These are phyloP conservation scores for Pythium apleroticum DNA, from an alignment of 352 stramenopile species.

Conservation along the genomic window DNA sequence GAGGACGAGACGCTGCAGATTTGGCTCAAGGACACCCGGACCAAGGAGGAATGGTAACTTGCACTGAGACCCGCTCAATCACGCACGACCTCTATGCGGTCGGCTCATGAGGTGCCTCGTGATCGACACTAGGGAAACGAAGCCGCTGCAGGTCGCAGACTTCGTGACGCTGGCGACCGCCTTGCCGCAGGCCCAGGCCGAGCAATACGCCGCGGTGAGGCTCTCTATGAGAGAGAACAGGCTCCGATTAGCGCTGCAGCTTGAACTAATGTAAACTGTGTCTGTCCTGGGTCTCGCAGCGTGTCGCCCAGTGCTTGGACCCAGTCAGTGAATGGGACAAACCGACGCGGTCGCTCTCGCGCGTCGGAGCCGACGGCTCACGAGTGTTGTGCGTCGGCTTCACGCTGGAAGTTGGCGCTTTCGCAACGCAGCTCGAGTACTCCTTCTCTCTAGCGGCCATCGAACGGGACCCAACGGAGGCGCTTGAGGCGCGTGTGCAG, in stretches of 20 bases:
- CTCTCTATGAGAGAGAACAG: no score
- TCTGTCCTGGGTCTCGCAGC: neutral
- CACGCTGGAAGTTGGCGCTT: neutral
- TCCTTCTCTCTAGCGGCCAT: neutral
- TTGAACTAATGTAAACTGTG: no score
- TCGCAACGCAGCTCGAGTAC: neutral
- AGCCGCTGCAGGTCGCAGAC: neutral
- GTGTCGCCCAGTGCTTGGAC: neutral
- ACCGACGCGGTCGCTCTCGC: neutral
- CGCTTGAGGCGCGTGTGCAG: neutral
- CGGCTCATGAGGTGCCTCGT: no score
- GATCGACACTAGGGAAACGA: neutral
- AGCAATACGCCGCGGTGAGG: neutral
- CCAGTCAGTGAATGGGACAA: neutral
- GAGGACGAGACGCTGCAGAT: no score
- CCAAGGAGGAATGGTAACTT: no score
- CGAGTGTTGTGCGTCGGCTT: conserved; percentile 5
- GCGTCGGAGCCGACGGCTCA: neutral
- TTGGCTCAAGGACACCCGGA: no score
- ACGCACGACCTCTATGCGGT: no score
- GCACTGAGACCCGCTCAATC: no score
- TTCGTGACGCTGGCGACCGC: neutral
- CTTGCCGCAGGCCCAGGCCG: neutral
- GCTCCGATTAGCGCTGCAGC: no score
- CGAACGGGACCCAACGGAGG: neutral